Evolutionary conservation across 148 eudicot genomes (phyloP), one percentile per base, ranked within the genome.

Genomic region (Fagopyrum tataricum): DNA sequence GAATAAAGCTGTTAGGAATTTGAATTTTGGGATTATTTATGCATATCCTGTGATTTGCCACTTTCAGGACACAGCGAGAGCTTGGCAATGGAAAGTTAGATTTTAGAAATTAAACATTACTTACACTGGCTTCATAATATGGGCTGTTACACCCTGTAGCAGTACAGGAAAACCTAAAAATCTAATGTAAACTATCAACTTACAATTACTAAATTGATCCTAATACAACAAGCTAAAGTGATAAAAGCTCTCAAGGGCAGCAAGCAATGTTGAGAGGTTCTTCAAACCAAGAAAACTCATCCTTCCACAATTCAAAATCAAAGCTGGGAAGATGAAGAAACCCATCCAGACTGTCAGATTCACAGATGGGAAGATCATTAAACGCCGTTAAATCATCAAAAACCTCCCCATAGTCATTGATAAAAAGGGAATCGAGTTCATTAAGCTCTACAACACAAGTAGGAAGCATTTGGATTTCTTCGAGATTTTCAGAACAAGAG

Each of bases 121-220:
- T 53, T 53, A 9, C 51, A 47, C 11, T 47, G 14, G 10, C 11
- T 46, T 46, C 49, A 51, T 14, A 51, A 51, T 51, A 17, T 14
- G 94, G 87, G 87, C 90, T 79, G 94, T n/a, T n/a, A n/a, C n/a
- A n/a, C n/a, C n/a, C 94, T 87, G 79, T 73, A 87, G 82, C 71
- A 89, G 97, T 94, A 80, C 82, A 83, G 82, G 79, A 86, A 90
- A 88, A 88, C 87, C 87, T 85, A 76, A 41, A 79, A 66, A 79
- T 49, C 68, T 64, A 1, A 66, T 17, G 14, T 17, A 66, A 10
- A 66, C 18, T 37, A 4, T 31, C 44, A 66, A 55, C 61, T 55
- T 20, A 55, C 61, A 53, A 51, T 51, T 51, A 17, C 14, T 5
- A 15, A 51, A 51, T 49, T 49, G 20, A 51, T 0, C 11, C 18